A percentile compares a stretch with the other conserved stretches of the same genome.
phyloP scores from a whole-genome alignment of 306 rosid species.

The Lupinus albus region DNA sequence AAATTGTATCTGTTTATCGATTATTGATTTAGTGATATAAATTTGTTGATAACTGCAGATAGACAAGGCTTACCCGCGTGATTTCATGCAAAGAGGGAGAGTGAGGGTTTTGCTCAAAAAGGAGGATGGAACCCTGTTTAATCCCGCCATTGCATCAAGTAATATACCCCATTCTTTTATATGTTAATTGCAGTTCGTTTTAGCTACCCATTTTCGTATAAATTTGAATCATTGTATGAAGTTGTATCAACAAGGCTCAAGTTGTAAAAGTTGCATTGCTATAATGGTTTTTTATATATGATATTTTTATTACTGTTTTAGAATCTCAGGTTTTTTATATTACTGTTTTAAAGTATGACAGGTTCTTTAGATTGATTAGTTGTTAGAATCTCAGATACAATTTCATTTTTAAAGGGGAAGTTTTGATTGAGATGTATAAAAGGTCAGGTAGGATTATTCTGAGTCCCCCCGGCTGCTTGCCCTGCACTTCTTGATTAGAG shows the following conservation, averaged over 20 bases:
- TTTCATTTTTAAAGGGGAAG: neutral
- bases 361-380: neutral
- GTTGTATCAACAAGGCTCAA: too few relatives aligned
- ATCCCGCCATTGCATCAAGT: constrained; percentile 71
- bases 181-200: neutral
- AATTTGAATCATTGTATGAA: neutral
- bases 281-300: too few relatives aligned
- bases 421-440: neutral
- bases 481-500: neutral
- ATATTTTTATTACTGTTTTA: too few relatives aligned
- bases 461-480: neutral
- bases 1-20: neutral
- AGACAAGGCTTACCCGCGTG: constrained; percentile 89
- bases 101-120: constrained; percentile 77
- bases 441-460: neutral
- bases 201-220: neutral
- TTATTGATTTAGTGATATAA: neutral
- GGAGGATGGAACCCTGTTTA: constrained; percentile 74
- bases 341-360: neutral
- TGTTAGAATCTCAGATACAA: neutral
- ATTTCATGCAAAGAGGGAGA: constrained; percentile 89
- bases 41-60: constrained; percentile 48
- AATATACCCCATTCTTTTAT: constrained; percentile 38
- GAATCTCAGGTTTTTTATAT: too few relatives aligned
- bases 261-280: neutral